phyloP scores from a whole-genome alignment of 2,329 filamentous ascomycete species.

The Xylaria sp. region DNA sequence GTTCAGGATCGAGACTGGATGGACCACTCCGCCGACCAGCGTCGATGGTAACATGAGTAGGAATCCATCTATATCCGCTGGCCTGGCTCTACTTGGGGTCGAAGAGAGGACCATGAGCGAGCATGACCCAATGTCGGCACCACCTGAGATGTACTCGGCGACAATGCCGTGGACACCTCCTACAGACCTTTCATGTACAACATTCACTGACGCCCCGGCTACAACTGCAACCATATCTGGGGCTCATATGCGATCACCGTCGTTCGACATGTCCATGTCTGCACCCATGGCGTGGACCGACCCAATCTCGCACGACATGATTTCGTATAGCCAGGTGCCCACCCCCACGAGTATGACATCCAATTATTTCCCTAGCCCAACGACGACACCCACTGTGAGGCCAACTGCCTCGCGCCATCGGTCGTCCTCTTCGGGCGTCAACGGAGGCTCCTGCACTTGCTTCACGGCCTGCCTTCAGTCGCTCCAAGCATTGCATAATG shows the following conservation, averaged over 20 bases:
- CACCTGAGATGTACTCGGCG: slow-evolving; percentile 40
- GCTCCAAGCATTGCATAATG: slow-evolving; percentile 51
- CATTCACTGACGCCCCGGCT: slow-evolving; percentile 39
- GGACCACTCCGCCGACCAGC: slow-evolving; percentile 43
- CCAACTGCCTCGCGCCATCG: slow-evolving; percentile 36
- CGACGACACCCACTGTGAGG: slow-evolving; percentile 41
- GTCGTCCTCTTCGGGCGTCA: slow-evolving; percentile 31
- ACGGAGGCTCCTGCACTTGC: slow-evolving; percentile 46
- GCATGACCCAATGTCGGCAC: slow-evolving; percentile 30
- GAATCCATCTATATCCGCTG: slow-evolving; percentile 40
- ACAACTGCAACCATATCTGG: slow-evolving; percentile 33
- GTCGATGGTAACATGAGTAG: slow-evolving; percentile 40
- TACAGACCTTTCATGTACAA: slow-evolving; percentile 38
- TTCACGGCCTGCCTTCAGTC: slow-evolving; percentile 51
- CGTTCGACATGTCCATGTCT: slow-evolving; percentile 41
- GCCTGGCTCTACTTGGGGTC: slow-evolving; percentile 36
- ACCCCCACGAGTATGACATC: slow-evolving; percentile 41
- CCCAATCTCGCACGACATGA: slow-evolving; percentile 37
- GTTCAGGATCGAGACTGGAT: slow-evolving; percentile 43
- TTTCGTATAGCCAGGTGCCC: slow-evolving; percentile 39
- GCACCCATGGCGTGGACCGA: slow-evolving; percentile 36
- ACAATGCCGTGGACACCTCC: slow-evolving; percentile 46
- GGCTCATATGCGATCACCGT: slow-evolving; percentile 39
- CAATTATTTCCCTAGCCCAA: slow-evolving; percentile 46
- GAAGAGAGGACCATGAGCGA: slow-evolving; percentile 33